phyloP scores from a whole-genome alignment of 306 rosid genomes.

The Quillaja saponaria region DNA sequence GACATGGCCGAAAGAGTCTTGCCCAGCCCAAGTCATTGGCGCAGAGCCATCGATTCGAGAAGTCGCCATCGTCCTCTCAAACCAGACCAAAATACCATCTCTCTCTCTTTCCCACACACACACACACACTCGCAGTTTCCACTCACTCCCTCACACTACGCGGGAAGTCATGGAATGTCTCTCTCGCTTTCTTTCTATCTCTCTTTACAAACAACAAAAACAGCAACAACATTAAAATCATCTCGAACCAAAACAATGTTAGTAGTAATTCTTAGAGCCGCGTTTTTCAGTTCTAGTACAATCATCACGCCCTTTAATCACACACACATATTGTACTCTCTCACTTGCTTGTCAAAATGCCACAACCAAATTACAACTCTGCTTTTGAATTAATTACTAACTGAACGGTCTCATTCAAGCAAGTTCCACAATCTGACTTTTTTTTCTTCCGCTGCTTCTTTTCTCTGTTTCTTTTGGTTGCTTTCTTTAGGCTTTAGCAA shows the following conservation, averaged over 20 bases:
- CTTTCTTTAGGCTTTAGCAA: constrained; percentile 43
- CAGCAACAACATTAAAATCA: constrained; percentile 23
- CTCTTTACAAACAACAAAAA: constrained; percentile 31
- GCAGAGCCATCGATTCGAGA: constrained; percentile 54
- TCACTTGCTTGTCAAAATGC: constrained; percentile 41
- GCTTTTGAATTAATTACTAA: constrained; percentile 27
- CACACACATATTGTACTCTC: constrained; percentile 41
- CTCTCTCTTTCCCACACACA: constrained; percentile 25
- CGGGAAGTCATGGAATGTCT: not conserved
- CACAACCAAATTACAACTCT: constrained; percentile 46
- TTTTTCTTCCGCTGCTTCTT: constrained; percentile 30
- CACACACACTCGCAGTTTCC: constrained; percentile 49
- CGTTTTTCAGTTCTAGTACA: constrained; percentile 68
- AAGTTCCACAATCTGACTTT: constrained; percentile 73
- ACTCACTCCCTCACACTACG: constrained; percentile 35
- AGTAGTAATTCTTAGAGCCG: constrained; percentile 49
- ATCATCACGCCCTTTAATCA: constrained; percentile 67
- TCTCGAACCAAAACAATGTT: constrained; percentile 21
- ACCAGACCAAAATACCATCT: constrained; percentile 17
- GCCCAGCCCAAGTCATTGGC: no score
- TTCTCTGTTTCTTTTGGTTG: constrained; percentile 43
- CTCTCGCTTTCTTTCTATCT: not conserved
- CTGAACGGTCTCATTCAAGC: constrained; percentile 63
- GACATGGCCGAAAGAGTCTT: no score
- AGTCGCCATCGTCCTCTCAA: constrained; percentile 63